Conservation (phyloP, 2,329 filamentous ascomycete species). For the Calonectria hawksworthii region DNA sequence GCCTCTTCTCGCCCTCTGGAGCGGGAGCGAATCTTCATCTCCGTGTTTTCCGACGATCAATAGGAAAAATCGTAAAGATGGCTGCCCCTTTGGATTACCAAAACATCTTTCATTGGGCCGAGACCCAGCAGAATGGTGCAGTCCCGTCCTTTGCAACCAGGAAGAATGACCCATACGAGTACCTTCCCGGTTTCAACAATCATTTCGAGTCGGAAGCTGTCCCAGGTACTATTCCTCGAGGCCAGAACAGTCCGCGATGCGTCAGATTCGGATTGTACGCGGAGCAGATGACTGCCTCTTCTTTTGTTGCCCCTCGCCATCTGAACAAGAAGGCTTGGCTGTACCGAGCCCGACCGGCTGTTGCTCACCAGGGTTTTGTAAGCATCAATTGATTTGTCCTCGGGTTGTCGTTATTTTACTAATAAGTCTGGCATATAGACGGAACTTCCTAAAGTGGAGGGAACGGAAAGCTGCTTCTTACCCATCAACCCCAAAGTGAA, state of each 20-base stretch:
- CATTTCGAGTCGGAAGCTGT: slow-evolving; percentile 58
- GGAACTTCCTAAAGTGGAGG: slow-evolving; percentile 41
- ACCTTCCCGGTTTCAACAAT: slow-evolving; percentile 70
- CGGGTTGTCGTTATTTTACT: not conserved
- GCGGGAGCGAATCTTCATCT: not conserved
- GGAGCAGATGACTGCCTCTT: slow-evolving; percentile 59
- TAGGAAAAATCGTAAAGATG: not conserved
- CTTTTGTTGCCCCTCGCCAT: slow-evolving; percentile 49
- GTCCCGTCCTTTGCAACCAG: slow-evolving; percentile 66
- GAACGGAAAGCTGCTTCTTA: slow-evolving; percentile 43
- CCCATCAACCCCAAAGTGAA: slow-evolving; percentile 40
- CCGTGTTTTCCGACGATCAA: not conserved
- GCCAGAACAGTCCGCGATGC: slow-evolving; percentile 60
- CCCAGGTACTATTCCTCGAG: slow-evolving; percentile 60
- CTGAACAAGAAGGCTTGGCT: slow-evolving; percentile 51
- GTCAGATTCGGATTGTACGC: slow-evolving; percentile 55
- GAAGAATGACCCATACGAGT: slow-evolving; percentile 62
- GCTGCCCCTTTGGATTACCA: slow-evolving; percentile 56
- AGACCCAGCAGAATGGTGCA: slow-evolving; percentile 69
- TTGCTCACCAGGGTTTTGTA: slow-evolving; percentile 49
- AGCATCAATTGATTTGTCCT: not conserved
- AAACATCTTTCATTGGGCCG: slow-evolving; percentile 70
- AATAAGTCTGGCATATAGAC: slow-evolving; percentile 21
- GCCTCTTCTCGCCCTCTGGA: not conserved
- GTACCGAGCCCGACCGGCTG: slow-evolving; percentile 47